Evolutionary conservation across 495 filamentous ascomycete genomes (phyloP), one percentile per base, ranked within the genome.

Genomic region (Aspergillus hancockii): DNA sequence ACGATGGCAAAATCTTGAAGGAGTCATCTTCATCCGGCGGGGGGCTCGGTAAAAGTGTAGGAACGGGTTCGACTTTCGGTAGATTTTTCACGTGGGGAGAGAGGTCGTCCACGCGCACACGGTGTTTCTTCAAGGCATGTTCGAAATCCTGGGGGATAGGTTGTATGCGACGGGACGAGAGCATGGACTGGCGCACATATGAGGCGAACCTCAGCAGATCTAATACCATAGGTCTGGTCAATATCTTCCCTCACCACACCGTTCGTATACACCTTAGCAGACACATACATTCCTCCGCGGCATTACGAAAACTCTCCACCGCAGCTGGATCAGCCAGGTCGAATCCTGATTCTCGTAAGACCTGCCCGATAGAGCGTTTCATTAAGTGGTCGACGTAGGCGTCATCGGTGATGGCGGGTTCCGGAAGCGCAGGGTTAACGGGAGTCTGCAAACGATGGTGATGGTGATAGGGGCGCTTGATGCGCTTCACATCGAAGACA

Each of bases 111-210:
- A 71, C 66, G 38, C 68, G 61, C 12, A 79, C 51, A 13, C 49
- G 60, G 34, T 64, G 60, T 56, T 69, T 66, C 25, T 74, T 73
- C 36, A 92, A 71, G 38, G 86, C 87, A 62, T 83, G 80, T 46
- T 87, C 80, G 66, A 90, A 92, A 70, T 93, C 90, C 40, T 83
- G 77, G 16, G 89, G 83, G 14, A 85, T 84, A 4, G 88, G 81
- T 49, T 81, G 76, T 16, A 78, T 75, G 16, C 90, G 85, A 30
- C 89, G 79, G 19, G 76, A 75, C 14, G 81, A 74, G 30, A 77
- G 70, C 85, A 91, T 89, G 6, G 88, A 86, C 38, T 81, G 72
- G 23, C 79, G 80, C 28, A 90, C 76, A 51, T 78, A 71, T 18
- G 77, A 76, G 13, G 85, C 71, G 55, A 89, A 78, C 54, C 79